phyloP scores from a whole-genome alignment of 345 rosid species.

The Arabidopsis thaliana region DNA sequence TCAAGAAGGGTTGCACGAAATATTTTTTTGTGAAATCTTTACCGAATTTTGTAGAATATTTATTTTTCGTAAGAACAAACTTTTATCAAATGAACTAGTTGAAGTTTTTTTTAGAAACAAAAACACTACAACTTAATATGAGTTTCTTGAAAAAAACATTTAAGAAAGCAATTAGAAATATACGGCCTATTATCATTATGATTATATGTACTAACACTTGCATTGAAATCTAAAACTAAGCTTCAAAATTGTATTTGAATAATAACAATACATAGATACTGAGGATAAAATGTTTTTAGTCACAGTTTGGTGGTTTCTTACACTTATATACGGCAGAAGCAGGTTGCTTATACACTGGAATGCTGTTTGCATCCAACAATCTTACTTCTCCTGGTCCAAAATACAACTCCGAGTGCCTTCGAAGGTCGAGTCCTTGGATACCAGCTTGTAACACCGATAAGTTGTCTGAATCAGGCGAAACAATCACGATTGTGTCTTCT shows the following conservation, averaged over 20 bases:
- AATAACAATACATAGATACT: background rate
- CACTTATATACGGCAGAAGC: slow-evolving; percentile 87
- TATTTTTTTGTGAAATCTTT: too few relatives aligned
- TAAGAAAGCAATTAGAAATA: background rate
- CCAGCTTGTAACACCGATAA: slow-evolving; percentile 85
- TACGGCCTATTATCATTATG: background rate
- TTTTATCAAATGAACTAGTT: too few relatives aligned
- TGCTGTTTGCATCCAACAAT: slow-evolving; percentile 67
- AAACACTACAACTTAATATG: too few relatives aligned
- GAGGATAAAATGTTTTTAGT: slow-evolving; percentile 34
- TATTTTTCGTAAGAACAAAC: too few relatives aligned
- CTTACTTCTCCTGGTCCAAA: slow-evolving; percentile 84
- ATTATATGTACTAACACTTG: background rate
- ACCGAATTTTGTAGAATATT: too few relatives aligned
- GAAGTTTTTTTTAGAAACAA: too few relatives aligned
- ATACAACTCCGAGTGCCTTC: slow-evolving; percentile 80
- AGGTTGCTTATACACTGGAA: slow-evolving; percentile 87
- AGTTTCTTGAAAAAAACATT: too few relatives aligned
- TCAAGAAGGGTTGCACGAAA: too few relatives aligned
- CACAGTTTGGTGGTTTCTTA: slow-evolving; percentile 77
- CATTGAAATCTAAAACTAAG: too few relatives aligned
- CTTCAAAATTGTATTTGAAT: slow-evolving; percentile 8
- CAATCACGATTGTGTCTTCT: slow-evolving; percentile 68
- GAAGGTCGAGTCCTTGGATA: slow-evolving; percentile 80
- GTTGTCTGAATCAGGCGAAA: slow-evolving; percentile 94